phyloP scores from a whole-genome alignment of 1,284 basidiomycete genomes.

The Meira miltonrushii region DNA sequence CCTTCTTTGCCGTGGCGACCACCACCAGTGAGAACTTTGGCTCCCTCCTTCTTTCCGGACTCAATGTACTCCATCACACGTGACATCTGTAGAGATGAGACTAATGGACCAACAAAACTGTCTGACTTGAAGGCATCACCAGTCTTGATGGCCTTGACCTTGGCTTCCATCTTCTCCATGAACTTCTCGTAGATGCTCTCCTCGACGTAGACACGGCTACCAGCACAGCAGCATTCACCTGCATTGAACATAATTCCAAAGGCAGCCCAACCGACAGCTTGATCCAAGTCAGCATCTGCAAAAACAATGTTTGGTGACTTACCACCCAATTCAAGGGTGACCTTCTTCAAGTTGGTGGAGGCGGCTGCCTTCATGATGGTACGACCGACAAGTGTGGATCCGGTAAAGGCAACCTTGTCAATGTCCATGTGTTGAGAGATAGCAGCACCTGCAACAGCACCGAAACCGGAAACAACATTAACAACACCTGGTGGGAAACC shows the following conservation, averaged over 20 bases:
- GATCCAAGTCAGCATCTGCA: conserved; percentile 61
- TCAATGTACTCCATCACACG: conserved; percentile 63
- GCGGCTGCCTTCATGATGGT: conserved; percentile 15
- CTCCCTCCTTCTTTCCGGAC: conserved; percentile 74
- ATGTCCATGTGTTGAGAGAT: conserved; percentile 60
- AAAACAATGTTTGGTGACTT: conserved; percentile 78
- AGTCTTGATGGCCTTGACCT: conserved; percentile 57
- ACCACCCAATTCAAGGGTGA: conserved; percentile 66
- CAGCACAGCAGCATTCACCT: conserved; percentile 31
- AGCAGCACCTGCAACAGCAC: conserved; percentile 70
- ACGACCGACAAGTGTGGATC: conserved; percentile 19
- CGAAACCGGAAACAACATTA: conserved; percentile 70
- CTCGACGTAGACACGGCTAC: conserved; percentile 30
- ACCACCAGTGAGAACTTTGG: conserved; percentile 70
- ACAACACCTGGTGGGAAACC: conserved; percentile 68
- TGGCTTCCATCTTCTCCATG: conserved; percentile 14
- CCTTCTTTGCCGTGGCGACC: conserved; percentile 65
- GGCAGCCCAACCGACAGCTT: conserved; percentile 34
- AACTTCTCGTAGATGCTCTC: conserved; percentile 25
- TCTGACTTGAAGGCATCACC: conserved; percentile 73
- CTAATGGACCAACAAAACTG: conserved; percentile 81
- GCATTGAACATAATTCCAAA: conserved; percentile 24
- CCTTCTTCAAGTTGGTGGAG: conserved; percentile 18
- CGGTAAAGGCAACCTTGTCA: conserved; percentile 40
- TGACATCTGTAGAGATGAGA: conserved; percentile 67